Conservation (phyloP, 179 eudicot genomes). For the Drosera spatulata region DNA sequence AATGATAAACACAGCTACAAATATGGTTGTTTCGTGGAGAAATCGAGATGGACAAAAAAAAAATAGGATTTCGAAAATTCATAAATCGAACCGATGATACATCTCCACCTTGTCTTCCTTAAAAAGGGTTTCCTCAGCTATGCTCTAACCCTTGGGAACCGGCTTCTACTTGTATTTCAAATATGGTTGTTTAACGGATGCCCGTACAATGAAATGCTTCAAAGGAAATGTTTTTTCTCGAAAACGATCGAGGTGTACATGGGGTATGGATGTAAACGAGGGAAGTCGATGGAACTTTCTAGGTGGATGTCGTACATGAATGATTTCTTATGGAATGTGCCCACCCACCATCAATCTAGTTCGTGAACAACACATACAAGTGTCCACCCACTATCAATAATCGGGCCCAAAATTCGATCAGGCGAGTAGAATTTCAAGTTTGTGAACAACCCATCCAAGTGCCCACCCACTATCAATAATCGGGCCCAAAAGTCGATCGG, state of each 20-base stretch:
- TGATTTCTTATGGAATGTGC: constrained; percentile 73
- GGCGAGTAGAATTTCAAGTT: too few species aligned
- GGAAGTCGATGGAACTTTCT: constrained; percentile 34
- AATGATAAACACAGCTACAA: too few species aligned
- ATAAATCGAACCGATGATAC: constrained; percentile 1
- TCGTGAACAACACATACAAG: too few species aligned
- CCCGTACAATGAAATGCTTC: constrained; percentile 65
- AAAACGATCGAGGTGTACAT: constrained; percentile 77
- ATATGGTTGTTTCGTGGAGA: too few species aligned
- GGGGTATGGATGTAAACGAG: constrained; percentile 19
- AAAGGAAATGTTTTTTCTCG: constrained; percentile 64
- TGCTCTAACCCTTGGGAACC: constrained; percentile 41
- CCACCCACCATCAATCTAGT: too few species aligned
- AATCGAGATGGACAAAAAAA: too few species aligned
- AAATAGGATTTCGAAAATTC: too few species aligned
- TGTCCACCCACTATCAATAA: too few species aligned
- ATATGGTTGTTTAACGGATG: constrained; percentile 38
- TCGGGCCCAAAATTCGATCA: too few species aligned
- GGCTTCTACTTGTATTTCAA: constrained; percentile 59
- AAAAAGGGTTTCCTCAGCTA: constrained; percentile 62
- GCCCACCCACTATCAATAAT: too few species aligned
- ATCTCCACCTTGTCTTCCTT: constrained; percentile 57
- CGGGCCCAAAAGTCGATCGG: too few species aligned
- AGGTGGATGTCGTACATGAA: constrained; percentile 47
- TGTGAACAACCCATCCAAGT: too few species aligned